Evolutionary conservation across 495 filamentous ascomycete genomes (phyloP).

Genomic region (Penicillium canescens): DNA sequence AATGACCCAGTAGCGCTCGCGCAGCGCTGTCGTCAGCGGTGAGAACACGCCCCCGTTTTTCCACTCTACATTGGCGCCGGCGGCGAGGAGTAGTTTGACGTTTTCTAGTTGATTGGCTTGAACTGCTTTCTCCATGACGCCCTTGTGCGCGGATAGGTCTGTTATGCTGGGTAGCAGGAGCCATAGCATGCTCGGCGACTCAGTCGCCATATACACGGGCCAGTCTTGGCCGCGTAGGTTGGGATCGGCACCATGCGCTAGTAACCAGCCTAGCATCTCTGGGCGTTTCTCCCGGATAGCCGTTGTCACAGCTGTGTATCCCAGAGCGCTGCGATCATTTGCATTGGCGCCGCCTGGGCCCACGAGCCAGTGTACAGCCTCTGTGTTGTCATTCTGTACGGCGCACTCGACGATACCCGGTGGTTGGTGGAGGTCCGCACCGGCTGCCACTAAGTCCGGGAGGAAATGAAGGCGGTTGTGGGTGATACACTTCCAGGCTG

Average conservation of each 20-base stretch:
- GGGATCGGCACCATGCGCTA: conserved; percentile 51
- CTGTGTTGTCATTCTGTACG: conserved; percentile 49
- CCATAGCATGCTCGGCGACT: conserved; percentile 43
- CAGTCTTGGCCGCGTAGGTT: conserved; percentile 54
- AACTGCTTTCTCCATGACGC: conserved; percentile 57
- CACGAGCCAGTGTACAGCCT: conserved; percentile 48
- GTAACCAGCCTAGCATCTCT: conserved; percentile 48
- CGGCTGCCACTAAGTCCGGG: conserved; percentile 47
- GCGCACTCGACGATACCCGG: conserved; percentile 58
- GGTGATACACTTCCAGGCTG: conserved; percentile 57
- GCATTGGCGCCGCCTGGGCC: conserved; percentile 44
- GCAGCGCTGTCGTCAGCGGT: conserved; percentile 54
- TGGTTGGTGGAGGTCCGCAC: conserved; percentile 49
- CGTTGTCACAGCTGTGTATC: conserved; percentile 52
- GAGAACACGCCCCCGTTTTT: conserved; percentile 59
- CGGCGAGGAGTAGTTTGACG: conserved; percentile 23
- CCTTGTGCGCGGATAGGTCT: conserved; percentile 48
- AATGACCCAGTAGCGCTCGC: conserved; percentile 50
- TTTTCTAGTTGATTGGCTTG: conserved; percentile 39
- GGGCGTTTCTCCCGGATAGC: conserved; percentile 49
- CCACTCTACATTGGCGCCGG: conserved; percentile 45
- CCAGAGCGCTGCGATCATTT: conserved; percentile 47
- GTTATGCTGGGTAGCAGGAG: conserved; percentile 43
- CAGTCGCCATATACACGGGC: conserved; percentile 56
- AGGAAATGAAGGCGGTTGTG: conserved; percentile 52